phyloP scores from a whole-genome alignment of 345 rosid genomes.

The Heritiera littoralis region DNA sequence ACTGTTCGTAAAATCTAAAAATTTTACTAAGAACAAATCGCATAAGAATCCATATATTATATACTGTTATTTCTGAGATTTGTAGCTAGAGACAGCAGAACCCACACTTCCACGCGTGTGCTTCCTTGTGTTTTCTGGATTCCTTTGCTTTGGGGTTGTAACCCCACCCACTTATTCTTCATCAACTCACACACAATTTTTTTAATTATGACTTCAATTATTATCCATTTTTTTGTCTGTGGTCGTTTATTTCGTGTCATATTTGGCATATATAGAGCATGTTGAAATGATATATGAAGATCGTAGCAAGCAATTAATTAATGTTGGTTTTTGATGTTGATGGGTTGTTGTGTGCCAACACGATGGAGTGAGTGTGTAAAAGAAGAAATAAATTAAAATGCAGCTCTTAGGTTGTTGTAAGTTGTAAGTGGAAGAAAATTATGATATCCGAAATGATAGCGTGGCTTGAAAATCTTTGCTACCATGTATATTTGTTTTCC shows the following conservation, averaged over 20 bases:
- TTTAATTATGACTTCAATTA: background rate
- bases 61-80: background rate
- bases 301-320: background rate
- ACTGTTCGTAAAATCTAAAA: too few relatives aligned
- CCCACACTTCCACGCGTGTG: slow-evolving; percentile 8
- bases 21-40: too few relatives aligned
- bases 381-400: background rate
- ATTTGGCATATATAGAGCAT: background rate
- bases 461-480: slow-evolving; percentile 7
- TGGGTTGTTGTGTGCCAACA: background rate
- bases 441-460: slow-evolving; percentile 6
- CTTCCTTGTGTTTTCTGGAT: background rate
- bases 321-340: background rate
- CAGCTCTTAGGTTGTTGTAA: slow-evolving; percentile 15
- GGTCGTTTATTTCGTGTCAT: background rate
- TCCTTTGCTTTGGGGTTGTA: background rate
- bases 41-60: too few relatives aligned
- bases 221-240: background rate
- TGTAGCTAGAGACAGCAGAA: slow-evolving; percentile 5
- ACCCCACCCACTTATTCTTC: slow-evolving; percentile 14
- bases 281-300: background rate
- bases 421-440: slow-evolving; percentile 9
- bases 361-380: background rate
- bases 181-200: background rate
- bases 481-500: background rate